phyloP scores from a whole-genome alignment of 805 yeast species.

The Pichia exigua region DNA sequence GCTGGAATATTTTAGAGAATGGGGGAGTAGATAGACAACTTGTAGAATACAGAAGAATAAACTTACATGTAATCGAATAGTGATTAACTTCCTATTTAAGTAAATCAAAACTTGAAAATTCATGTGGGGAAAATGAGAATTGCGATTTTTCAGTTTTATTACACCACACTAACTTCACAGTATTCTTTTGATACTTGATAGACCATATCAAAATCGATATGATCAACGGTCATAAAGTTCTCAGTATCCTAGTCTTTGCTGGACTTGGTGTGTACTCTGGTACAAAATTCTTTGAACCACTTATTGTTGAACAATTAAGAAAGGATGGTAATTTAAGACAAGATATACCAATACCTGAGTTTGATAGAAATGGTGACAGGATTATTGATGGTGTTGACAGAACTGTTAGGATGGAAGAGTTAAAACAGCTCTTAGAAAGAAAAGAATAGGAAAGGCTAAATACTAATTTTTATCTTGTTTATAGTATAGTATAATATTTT shows the following conservation, averaged over 20 bases:
- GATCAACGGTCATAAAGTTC: conserved; percentile 12
- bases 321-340: conserved; percentile 58
- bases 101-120: background rate
- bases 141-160: background rate
- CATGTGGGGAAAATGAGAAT: background rate
- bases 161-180: too few relatives aligned
- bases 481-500: background rate
- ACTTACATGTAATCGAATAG: background rate
- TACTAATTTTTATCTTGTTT: background rate
- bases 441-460: conserved; percentile 8
- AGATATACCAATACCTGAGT: conserved; percentile 52
- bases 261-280: conserved; percentile 45
- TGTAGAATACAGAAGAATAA: too few relatives aligned
- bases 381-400: conserved; percentile 20
- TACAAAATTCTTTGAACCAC: conserved; percentile 64
- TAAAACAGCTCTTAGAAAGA: conserved; percentile 15
- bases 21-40: conserved; percentile 25
- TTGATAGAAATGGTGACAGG: conserved; percentile 36
- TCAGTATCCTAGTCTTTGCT: conserved; percentile 22
- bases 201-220: background rate
- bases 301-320: conserved; percentile 56
- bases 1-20: conserved; percentile 64
- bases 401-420: conserved; percentile 15
- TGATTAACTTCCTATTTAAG: background rate
- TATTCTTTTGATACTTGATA: too few relatives aligned